Conservation (phyloP, 2,329 filamentous ascomycete species). For the Aspergillus floridensis region DNA sequence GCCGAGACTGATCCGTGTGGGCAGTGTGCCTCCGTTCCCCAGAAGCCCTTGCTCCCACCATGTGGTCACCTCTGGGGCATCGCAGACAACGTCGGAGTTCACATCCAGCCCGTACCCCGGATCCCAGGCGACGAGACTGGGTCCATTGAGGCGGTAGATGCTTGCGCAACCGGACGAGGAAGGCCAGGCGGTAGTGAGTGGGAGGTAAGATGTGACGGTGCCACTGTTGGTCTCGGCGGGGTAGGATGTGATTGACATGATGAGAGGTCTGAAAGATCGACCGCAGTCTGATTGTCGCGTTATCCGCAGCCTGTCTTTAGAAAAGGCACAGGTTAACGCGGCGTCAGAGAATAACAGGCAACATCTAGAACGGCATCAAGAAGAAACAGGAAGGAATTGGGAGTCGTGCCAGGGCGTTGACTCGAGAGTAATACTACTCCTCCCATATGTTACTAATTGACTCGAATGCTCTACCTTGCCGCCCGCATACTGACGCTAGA, state of each 20-base stretch:
- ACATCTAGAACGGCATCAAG: too few species aligned
- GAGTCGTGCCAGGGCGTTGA: too few species aligned
- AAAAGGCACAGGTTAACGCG: too few species aligned
- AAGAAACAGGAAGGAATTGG: too few species aligned
- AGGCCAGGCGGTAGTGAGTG: slow-evolving; percentile 7
- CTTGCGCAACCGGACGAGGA: slow-evolving; percentile 7
- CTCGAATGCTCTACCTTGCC: too few species aligned
- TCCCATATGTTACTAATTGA: too few species aligned
- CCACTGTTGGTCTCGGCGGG: background rate
- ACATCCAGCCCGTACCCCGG: slow-evolving; percentile 10
- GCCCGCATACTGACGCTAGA: too few species aligned
- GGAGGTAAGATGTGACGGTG: slow-evolving; percentile 7
- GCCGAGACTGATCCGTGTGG: slow-evolving; percentile 5
- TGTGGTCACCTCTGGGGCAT: slow-evolving; percentile 2
- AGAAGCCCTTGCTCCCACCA: slow-evolving; percentile 6
- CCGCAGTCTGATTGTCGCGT: too few species aligned
- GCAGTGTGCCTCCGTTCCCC: background rate
- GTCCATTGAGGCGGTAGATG: slow-evolving; percentile 6
- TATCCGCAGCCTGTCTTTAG: too few species aligned
- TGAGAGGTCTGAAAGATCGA: too few species aligned
- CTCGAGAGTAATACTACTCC: too few species aligned
- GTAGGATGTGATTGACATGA: background rate
- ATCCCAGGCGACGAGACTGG: slow-evolving; percentile 7
- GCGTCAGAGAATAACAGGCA: too few species aligned
- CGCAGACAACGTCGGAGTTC: slow-evolving; percentile 2